Evolutionary conservation across 306 rosid species (phyloP), one percentile per base, ranked within the genome.

Genomic region (Quercus dentata): DNA sequence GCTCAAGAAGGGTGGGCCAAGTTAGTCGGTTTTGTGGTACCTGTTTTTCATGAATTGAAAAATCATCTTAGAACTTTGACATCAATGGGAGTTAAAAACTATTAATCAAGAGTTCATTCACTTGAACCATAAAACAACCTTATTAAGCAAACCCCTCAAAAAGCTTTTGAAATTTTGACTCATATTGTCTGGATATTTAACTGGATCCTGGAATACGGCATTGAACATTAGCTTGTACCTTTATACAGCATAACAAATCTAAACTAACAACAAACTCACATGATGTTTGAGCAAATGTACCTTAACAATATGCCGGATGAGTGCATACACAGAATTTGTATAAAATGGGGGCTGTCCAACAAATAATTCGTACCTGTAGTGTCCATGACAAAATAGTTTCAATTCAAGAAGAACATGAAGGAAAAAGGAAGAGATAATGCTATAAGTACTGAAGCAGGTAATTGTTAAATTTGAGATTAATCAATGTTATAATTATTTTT

Each of bases 341-440:
- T 93, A 95, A 85, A 95, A 95, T 31, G 99, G 99, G 82, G 99
- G 99, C 85, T 93, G 99, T 75, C 99, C 99, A 80, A 93, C 99
- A 89, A 83, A 95, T 79, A 95, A 91, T 84, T 95, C 99, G n/a
- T 95, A 95, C 88, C 99, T 95, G 90, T 84, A 79, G 52, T 56
- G 64, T 30, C 35, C 83, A 84, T 56, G 51, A 80, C 69, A 74
- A 82, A 62, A 14, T 10, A 84, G 63, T 81, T 81, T 85, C 76
- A 82, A 46, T 35, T 67, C 72, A 69, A 75, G 79, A 73, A 55
- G 77, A 74, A 78, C 46, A 71, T 58, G 75, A 78, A 73, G 71
- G 69, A 56, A 71, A 79, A 56, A 14, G 14, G 75, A 76, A 72
- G 74, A 18, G 61, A 59, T 33, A 79, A 78, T 61, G 19, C 56